A percentile compares a stretch with the other conserved stretches of the same genome.
phyloP scores from a whole-genome alignment of 2,329 filamentous ascomycete genomes.

The Cryphonectria carpinicola region DNA sequence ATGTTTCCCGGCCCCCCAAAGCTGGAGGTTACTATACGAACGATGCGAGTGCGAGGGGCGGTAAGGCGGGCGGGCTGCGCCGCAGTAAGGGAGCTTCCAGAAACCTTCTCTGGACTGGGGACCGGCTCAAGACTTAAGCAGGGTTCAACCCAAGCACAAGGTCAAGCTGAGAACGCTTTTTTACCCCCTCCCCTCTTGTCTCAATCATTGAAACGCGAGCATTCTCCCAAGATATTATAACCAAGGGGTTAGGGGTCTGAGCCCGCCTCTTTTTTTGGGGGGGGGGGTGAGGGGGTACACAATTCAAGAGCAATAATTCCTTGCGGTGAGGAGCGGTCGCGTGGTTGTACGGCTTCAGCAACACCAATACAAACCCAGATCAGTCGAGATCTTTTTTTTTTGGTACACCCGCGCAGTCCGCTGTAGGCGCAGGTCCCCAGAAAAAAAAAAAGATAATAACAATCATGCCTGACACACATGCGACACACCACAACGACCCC shows the following conservation, averaged over 20 bases:
- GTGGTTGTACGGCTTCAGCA: background rate
- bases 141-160: constrained; percentile 18
- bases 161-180: background rate
- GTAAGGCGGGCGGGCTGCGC: constrained; percentile 3
- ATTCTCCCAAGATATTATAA: background rate
- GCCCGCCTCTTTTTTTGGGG: too few relatives aligned
- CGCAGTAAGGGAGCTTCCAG: constrained; percentile 19
- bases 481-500: background rate
- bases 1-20: background rate
- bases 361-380: background rate
- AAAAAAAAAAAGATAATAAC: background rate
- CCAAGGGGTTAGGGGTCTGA: too few relatives aligned
- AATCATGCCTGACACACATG: background rate
- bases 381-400: background rate
- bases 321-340: background rate
- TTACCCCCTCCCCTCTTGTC: too few relatives aligned
- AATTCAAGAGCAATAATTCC: background rate
- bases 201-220: background rate
- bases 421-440: background rate
- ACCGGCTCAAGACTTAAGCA: constrained; percentile 9
- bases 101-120: constrained; percentile 20
- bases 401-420: constrained; percentile 4
- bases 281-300: too few relatives aligned
- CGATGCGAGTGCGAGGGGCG: constrained; percentile 1
- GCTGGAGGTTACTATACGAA: background rate